phyloP scores from a whole-genome alignment of 768 basidiomycete species.

The Russula griseocarnosa region DNA sequence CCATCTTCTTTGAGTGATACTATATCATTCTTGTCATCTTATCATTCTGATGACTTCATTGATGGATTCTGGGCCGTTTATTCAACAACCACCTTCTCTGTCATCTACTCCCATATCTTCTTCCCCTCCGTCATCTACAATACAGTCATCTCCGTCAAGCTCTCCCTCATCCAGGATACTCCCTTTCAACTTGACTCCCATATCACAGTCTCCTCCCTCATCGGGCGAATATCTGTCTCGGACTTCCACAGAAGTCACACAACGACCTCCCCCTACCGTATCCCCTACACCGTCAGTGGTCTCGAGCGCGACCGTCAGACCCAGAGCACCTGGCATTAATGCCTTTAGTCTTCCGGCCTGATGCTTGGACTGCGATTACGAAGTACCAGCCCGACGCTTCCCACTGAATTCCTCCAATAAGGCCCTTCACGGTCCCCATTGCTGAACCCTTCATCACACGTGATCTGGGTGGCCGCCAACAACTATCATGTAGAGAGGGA shows the following conservation, averaged over 20 bases:
- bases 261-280: constrained; percentile 28
- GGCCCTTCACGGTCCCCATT: constrained; percentile 24
- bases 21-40: no score
- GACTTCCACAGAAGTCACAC: constrained; percentile 31
- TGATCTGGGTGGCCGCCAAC: constrained; percentile 15
- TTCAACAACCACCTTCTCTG: no score
- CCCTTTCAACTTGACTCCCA: constrained; percentile 18
- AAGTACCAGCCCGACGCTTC: constrained; percentile 41
- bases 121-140: no score
- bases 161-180: no score
- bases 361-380: constrained; percentile 39
- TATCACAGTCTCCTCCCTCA: constrained; percentile 23
- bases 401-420: constrained; percentile 33
- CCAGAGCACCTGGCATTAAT: constrained; percentile 39
- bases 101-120: no score
- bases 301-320: constrained; percentile 38
- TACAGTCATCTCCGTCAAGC: no score
- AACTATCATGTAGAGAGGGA: background rate
- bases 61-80: no score
- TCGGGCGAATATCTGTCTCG: constrained; percentile 40
- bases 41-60: no score
- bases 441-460: constrained; percentile 18
- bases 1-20: no score
- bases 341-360: constrained; percentile 53
- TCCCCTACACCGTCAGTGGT: constrained; percentile 37